Conservation (phyloP, 495 filamentous ascomycete genomes). For the Trichoderma virens region DNA sequence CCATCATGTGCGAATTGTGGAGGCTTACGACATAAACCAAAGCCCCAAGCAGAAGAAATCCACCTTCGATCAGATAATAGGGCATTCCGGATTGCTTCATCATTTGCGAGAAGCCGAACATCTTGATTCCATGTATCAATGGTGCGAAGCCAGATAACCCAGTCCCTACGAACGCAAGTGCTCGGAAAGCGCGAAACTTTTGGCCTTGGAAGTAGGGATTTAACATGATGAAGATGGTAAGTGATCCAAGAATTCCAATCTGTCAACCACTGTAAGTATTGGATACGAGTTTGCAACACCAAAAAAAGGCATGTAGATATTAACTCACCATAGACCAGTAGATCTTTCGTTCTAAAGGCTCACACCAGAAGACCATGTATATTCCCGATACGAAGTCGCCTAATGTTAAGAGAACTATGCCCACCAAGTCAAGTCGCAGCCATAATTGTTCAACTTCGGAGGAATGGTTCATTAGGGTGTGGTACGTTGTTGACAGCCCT, state of each 20-base stretch:
- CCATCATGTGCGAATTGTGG: slow-evolving; percentile 10
- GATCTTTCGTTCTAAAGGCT: slow-evolving; percentile 26
- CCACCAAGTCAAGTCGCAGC: slow-evolving; percentile 36
- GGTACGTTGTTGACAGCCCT: slow-evolving; percentile 32
- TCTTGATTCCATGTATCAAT: slow-evolving; percentile 35
- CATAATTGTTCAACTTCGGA: slow-evolving; percentile 27
- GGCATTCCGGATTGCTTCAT: slow-evolving; percentile 35
- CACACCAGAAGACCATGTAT: slow-evolving; percentile 40
- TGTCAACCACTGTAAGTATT: slow-evolving; percentile 10
- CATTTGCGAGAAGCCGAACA: slow-evolving; percentile 35
- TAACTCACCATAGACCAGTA: slow-evolving; percentile 41
- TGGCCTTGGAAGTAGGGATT: slow-evolving; percentile 37
- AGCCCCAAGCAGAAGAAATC: slow-evolving; percentile 29
- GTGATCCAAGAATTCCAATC: slow-evolving; percentile 26
- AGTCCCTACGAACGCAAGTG: slow-evolving; percentile 36
- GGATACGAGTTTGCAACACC: neutral
- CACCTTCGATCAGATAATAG: slow-evolving; percentile 34
- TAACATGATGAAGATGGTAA: slow-evolving; percentile 31
- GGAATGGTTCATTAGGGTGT: slow-evolving; percentile 42
- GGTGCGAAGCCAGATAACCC: slow-evolving; percentile 41
- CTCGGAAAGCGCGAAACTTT: slow-evolving; percentile 27
- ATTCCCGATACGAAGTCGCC: slow-evolving; percentile 39
- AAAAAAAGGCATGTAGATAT: neutral
- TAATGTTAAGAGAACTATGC: slow-evolving; percentile 36
- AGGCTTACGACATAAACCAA: slow-evolving; percentile 36